phyloP scores from a whole-genome alignment of 805 yeast genomes.

The Saturnispora zaruensis region DNA sequence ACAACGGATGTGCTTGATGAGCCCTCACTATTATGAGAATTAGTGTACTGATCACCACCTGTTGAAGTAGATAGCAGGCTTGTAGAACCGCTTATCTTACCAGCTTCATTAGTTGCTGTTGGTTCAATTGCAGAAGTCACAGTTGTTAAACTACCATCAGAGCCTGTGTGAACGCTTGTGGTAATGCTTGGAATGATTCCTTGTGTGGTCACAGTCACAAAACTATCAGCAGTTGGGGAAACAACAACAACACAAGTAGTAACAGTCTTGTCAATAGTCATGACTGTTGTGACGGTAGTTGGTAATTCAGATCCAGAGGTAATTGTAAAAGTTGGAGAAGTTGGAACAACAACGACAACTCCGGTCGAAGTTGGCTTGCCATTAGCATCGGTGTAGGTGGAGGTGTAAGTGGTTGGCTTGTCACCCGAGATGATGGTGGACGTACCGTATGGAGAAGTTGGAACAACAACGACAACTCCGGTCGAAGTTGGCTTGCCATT shows the following conservation, averaged over 20 bases:
- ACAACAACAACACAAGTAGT: neutral
- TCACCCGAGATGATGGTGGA: neutral
- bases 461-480: neutral
- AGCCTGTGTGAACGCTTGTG: neutral
- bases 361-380: neutral
- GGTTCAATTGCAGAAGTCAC: neutral
- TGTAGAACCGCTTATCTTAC: neutral
- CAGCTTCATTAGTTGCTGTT: neutral
- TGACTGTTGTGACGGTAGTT: neutral
- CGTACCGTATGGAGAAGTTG: neutral
- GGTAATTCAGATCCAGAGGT: neutral
- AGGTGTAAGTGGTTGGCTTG: neutral
- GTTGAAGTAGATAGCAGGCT: neutral
- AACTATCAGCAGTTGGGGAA: too few species aligned
- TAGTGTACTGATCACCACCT: neutral
- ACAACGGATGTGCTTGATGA: neutral
- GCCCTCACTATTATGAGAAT: neutral
- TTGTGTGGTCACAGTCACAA: neutral
- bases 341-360: neutral
- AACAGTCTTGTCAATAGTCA: neutral
- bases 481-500: neutral
- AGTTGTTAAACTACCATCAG: neutral
- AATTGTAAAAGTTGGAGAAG: neutral
- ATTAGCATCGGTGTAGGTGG: neutral
- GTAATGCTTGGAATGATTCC: neutral